Conservation (phyloP, 139 green algal genomes). For the Coccomyxa sp. region DNA sequence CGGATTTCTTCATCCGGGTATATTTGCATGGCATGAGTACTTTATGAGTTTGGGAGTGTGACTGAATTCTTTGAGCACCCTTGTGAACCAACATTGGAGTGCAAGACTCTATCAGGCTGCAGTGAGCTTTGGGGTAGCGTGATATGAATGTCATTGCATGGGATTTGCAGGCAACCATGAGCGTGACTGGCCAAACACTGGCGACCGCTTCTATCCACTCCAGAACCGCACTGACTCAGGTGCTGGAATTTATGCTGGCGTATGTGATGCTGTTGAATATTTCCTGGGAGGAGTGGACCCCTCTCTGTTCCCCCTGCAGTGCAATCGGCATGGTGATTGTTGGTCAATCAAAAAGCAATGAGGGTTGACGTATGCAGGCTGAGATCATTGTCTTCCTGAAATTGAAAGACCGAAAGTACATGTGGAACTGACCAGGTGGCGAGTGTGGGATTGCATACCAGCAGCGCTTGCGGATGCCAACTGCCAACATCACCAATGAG, state of each 20-base stretch:
- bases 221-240: conserved; percentile 15
- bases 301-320: not conserved
- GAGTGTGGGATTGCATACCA: conserved; percentile 23
- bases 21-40: no score
- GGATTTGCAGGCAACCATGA: conserved; percentile 75
- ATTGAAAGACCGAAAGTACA: not conserved
- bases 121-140: not conserved
- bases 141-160: not conserved
- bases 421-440: not conserved
- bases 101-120: not conserved
- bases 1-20: no score
- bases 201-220: conserved; percentile 36
- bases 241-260: not conserved
- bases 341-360: not conserved
- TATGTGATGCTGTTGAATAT: no score
- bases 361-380: no score
- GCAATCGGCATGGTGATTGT: not conserved
- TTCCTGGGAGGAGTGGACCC: no score
- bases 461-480: conserved; percentile 48
- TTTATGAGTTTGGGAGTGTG: not conserved
- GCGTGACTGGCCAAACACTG: conserved; percentile 59
- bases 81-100: not conserved
- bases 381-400: not conserved
- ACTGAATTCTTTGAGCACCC: not conserved
- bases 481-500: not conserved